phyloP scores from a whole-genome alignment of 768 basidiomycete genomes.

The Dentipellis sp. region DNA sequence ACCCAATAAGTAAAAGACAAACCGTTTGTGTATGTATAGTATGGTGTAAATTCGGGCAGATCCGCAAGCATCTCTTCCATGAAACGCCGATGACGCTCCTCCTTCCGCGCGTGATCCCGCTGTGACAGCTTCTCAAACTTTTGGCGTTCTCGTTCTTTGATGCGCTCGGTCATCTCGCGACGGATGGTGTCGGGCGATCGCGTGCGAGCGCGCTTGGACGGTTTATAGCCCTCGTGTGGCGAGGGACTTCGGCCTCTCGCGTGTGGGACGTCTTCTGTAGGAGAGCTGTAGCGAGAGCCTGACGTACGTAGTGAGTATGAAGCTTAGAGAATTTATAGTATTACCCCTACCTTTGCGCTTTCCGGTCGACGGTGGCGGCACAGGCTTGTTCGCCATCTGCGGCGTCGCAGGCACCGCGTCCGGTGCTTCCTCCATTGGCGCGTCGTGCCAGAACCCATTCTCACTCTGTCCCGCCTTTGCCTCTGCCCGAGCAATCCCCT shows the following conservation, averaged over 20 bases:
- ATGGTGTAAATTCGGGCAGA: constrained; percentile 8
- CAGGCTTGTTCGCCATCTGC: background rate
- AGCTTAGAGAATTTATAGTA: background rate
- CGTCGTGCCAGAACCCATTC: background rate
- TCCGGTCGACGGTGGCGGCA: constrained; percentile 4
- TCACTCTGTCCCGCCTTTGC: background rate
- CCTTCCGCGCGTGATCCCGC: constrained; percentile 20
- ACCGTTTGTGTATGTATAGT: too few relatives aligned
- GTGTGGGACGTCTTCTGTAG: background rate
- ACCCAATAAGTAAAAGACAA: background rate
- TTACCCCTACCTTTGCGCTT: background rate
- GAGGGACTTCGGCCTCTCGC: background rate
- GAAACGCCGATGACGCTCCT: constrained; percentile 13
- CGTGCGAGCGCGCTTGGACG: constrained; percentile 42
- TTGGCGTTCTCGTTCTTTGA: constrained; percentile 30
- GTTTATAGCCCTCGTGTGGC: background rate
- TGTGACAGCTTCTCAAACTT: constrained; percentile 28
- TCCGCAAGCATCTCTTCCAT: constrained; percentile 28
- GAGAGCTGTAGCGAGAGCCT: background rate
- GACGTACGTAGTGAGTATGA: background rate
- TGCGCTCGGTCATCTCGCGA: constrained; percentile 29
- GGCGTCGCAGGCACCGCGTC: background rate
- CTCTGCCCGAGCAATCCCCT: background rate
- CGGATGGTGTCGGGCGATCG: constrained; percentile 32
- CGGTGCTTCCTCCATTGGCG: background rate